A percentile compares a stretch with the other conserved stretches of the same genome.
phyloP scores from a whole-genome alignment of 2,329 filamentous ascomycete species.

The Sphaerostilbella broomeana region DNA sequence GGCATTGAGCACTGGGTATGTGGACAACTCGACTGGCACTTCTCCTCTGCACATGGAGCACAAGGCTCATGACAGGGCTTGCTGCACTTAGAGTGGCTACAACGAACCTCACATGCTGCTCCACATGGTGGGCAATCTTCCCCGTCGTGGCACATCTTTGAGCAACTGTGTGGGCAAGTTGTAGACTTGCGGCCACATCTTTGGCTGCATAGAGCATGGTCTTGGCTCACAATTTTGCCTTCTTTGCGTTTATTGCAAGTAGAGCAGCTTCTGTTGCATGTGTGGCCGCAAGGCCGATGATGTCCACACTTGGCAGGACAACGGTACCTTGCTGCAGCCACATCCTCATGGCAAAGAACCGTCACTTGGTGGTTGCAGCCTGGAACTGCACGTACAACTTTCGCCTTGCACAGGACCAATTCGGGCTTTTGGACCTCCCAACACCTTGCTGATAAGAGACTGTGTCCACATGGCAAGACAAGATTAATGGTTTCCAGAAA shows the following conservation, averaged over 20 bases:
- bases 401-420: conserved; percentile 40
- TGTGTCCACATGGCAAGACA: conserved; percentile 37
- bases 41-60: conserved; percentile 48
- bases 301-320: conserved; percentile 44
- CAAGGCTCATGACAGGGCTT: conserved; percentile 53
- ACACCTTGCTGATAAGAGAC: conserved; percentile 25
- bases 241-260: conserved; percentile 37
- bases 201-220: conserved; percentile 44
- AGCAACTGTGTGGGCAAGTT: conserved; percentile 53
- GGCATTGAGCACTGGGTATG: conserved; percentile 47
- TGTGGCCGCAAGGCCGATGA: conserved; percentile 50
- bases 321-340: conserved; percentile 31
- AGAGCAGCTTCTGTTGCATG: conserved; percentile 43
- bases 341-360: conserved; percentile 44
- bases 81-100: conserved; percentile 49
- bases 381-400: conserved; percentile 41
- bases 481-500: conserved; percentile 25
- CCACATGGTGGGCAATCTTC: conserved; percentile 41
- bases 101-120: conserved; percentile 46
- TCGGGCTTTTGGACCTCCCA: conserved; percentile 37
- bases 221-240: conserved; percentile 20
- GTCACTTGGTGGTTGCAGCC: conserved; percentile 48
- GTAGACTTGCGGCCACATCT: conserved; percentile 43
- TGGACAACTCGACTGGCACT: conserved; percentile 48
- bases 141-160: conserved; percentile 43